Conservation (phyloP, 805 yeast genomes). For the Candida morakotiae region DNA sequence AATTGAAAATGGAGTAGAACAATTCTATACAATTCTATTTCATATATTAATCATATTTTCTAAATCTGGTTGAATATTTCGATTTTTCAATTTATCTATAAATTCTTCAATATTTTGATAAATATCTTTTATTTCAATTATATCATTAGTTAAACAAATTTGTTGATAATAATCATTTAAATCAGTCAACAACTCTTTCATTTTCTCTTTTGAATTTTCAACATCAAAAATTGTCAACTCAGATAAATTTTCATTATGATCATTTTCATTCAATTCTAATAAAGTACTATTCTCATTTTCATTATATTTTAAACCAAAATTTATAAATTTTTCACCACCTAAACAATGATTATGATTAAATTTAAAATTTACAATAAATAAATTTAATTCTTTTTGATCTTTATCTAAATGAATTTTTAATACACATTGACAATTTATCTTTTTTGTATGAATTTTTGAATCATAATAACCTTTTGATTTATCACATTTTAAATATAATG, state of each 20-base stretch:
- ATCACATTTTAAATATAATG: not conserved
- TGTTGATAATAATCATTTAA: not conserved
- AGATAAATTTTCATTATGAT: no score
- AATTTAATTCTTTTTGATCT: not conserved
- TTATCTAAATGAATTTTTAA: not conserved
- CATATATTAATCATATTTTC: not conserved
- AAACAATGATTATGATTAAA: slow-evolving; percentile 1
- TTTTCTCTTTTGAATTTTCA: not conserved
- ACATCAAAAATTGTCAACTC: not conserved
- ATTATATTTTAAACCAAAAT: not conserved
- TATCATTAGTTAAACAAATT: not conserved
- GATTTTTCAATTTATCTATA: not conserved
- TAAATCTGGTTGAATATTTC: not conserved
- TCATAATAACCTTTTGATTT: slow-evolving; percentile 1
- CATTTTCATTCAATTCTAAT: no score
- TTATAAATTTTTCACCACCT: not conserved
- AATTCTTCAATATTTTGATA: not conserved
- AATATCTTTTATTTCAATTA: not conserved
- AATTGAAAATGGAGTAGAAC: no score
- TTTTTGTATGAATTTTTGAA: not conserved
- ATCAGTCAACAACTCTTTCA: not conserved
- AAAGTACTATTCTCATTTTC: not conserved
- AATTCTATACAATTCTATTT: not conserved
- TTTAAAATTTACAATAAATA: not conserved
- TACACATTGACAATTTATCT: not conserved